Conservation (phyloP, 179 eudicot species). For the Corrigiola litoralis region DNA sequence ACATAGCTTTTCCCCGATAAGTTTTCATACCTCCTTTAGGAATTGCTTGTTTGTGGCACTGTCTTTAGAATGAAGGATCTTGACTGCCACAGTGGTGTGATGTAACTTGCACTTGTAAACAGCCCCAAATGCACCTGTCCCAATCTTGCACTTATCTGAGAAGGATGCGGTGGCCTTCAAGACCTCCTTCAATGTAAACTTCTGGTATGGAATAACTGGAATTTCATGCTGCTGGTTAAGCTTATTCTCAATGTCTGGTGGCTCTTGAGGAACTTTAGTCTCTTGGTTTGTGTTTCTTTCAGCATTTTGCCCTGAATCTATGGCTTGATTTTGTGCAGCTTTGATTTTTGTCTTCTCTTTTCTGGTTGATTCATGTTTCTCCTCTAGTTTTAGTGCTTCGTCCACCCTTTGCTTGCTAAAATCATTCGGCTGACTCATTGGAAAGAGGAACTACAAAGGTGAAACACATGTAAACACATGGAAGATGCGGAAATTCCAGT, state of each 20-base stretch:
- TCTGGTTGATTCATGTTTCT: conserved; percentile 34
- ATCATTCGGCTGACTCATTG: conserved; percentile 41
- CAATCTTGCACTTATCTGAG: conserved; percentile 54
- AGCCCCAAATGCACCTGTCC: conserved; percentile 71
- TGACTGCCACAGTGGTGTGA: conserved; percentile 69
- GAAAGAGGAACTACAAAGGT: conserved; percentile 18
- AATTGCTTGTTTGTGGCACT: conserved; percentile 59
- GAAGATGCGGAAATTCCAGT: background rate
- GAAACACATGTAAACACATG: conserved; percentile 5
- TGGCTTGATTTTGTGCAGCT: conserved; percentile 40
- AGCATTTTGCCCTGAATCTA: conserved; percentile 23
- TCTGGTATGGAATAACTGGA: conserved; percentile 44
- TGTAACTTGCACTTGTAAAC: conserved; percentile 72
- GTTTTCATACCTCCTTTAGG: conserved; percentile 61
- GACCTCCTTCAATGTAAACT: conserved; percentile 71
- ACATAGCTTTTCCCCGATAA: background rate
- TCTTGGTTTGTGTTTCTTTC: conserved; percentile 54
- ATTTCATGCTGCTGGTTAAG: conserved; percentile 45
- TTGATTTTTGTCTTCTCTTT: conserved; percentile 31
- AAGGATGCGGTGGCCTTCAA: conserved; percentile 59
- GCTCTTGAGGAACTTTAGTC: conserved; percentile 37
- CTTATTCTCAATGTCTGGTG: conserved; percentile 45
- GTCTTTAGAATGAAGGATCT: conserved; percentile 61
- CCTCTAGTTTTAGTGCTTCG: conserved; percentile 46
- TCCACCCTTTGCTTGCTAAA: conserved; percentile 44